phyloP scores from a whole-genome alignment of 2,329 filamentous ascomycete genomes.

The Fonsecaea nubica region DNA sequence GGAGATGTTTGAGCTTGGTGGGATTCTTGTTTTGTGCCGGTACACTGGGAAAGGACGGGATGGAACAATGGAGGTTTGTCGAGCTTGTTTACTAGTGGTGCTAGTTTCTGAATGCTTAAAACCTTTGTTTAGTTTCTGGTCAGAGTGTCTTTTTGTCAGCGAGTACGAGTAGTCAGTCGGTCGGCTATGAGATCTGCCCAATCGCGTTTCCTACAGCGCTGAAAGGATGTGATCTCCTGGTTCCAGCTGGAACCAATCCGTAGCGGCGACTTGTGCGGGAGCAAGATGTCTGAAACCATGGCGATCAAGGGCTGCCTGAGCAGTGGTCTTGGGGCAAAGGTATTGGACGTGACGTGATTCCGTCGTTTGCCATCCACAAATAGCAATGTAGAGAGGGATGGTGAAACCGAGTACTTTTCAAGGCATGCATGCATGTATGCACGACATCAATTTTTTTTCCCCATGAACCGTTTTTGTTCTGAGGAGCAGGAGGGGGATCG shows the following conservation, averaged over 20 bases:
- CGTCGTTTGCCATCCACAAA: neutral
- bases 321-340: neutral
- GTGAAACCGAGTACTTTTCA: too few relatives aligned
- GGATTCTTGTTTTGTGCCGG: neutral
- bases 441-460: neutral
- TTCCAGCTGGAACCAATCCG: neutral
- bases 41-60: neutral
- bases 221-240: neutral
- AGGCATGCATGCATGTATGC: neutral
- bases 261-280: neutral
- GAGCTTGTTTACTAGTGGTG: neutral
- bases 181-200: neutral
- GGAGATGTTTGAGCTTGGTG: neutral
- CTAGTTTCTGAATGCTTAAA: slow-evolving; percentile 2
- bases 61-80: slow-evolving; percentile 9
- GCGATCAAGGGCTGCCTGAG: neutral
- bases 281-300: neutral
- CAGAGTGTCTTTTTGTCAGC: slow-evolving; percentile 5
- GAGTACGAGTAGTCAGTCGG: neutral
- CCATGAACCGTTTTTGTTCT: neutral
- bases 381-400: neutral
- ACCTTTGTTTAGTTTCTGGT: neutral
- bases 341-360: neutral
- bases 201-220: slow-evolving; percentile 3
- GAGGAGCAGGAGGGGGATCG: too few relatives aligned